Base-by-base conservation (phyloP, 768 basidiomycete species). In the Mycena floridula region DNA sequence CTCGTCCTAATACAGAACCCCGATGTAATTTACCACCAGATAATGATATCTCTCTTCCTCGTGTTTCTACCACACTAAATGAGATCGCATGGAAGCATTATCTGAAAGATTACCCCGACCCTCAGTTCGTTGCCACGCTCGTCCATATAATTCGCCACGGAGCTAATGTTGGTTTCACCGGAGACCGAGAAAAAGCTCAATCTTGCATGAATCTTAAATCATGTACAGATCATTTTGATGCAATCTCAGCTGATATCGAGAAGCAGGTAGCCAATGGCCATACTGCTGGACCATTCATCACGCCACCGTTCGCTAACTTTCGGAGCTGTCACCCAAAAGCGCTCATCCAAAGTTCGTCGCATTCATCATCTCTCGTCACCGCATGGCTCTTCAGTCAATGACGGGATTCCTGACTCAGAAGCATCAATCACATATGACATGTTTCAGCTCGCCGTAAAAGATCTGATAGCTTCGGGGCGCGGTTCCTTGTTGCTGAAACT, bases 331-430 rank as follows among this genome's bases (percentile, higher is more conserved):
- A 51, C 54, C 9, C 47, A 49, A 28, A 52, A 49, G 23, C 53
- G 40, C 25, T 49, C 52, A 4, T 16, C 43, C 5, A 57, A 57
- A 22, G n/a, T 47, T 3, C 44, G 48, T 18, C 39, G 41, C 1
- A 57, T 57, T 20, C 46, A 53, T 26, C 56, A 55, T 36, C 45
- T 57, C 12, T 57, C 52, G 0, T 55, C 51, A 54, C 56, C 56
- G 2, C 25, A 37, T 16, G 30, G 45, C 3, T 9, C 23, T 2
- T 57, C 56, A 2, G 48, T 55, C 12, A 58, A 58, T 35, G 50
- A 56, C 24, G 49, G 47, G 12, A 58, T 58, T 20, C 35, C 51
- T 11, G 48, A 54, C 28, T 38, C 36, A 16, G 53, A 56, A 41
- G 53, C 28, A 4, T 36, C 39, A 2, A 55, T 57, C 24, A 21